These are phyloP conservation scores for Boletellus sp. DNA, from an alignment of 768 basidiomycete genomes.

Conservation along the genomic window DNA sequence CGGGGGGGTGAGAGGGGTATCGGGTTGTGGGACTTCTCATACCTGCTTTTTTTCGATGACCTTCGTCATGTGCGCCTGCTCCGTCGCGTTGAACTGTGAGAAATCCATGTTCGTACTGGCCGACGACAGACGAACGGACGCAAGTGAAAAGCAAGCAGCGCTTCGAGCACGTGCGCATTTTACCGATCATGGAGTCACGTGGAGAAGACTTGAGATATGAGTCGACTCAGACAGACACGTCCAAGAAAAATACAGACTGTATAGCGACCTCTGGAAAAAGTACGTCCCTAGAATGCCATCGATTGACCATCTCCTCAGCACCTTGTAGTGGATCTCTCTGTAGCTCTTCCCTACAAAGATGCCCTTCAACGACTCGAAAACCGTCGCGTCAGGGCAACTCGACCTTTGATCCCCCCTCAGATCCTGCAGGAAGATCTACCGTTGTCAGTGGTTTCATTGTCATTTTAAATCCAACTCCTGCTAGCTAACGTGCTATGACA, in stretches of 20 bases:
- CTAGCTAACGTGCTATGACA: constrained; percentile 1
- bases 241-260: no score
- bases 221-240: no score
- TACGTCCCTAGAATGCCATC: constrained; percentile 5
- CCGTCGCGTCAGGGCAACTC: constrained; percentile 76
- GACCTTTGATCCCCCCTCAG: constrained; percentile 91
- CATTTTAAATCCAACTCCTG: background rate
- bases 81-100: constrained; percentile 81
- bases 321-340: constrained; percentile 42
- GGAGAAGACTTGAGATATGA: no score
- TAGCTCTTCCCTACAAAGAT: constrained; percentile 75
- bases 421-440: constrained; percentile 94
- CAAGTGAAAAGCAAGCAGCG: constrained; percentile 1
- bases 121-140: background rate
- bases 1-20: constrained; percentile 2
- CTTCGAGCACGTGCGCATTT: constrained; percentile 9
- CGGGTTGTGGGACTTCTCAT: constrained; percentile 11
- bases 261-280: no score
- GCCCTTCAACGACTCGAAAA: constrained; percentile 83
- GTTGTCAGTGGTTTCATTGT: constrained; percentile 44
- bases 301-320: constrained; percentile 11
- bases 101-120: constrained; percentile 84
- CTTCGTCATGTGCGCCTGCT: constrained; percentile 94
- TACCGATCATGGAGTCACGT: constrained; percentile 2
- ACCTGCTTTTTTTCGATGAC: constrained; percentile 98